phyloP scores from a whole-genome alignment of 495 filamentous ascomycete genomes.

The Elasticomyces elasticus region DNA sequence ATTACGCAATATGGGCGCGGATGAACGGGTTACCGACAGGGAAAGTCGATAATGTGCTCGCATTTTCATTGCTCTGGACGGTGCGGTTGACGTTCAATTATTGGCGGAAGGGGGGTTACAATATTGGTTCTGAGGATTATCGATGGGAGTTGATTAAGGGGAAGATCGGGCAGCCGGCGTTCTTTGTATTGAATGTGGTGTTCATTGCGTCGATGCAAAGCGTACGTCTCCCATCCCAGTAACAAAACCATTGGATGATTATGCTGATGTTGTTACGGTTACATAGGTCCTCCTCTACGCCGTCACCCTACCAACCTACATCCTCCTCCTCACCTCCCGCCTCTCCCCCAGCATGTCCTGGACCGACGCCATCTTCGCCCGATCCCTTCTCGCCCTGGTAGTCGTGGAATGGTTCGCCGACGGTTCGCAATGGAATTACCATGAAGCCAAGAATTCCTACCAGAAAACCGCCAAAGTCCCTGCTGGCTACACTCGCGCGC shows the following conservation, averaged over 20 bases:
- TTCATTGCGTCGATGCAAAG: constrained; percentile 86
- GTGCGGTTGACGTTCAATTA: constrained; percentile 95
- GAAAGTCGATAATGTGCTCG: constrained; percentile 61
- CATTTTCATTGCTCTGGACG: constrained; percentile 69
- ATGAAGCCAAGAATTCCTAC: constrained; percentile 69
- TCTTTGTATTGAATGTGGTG: constrained; percentile 73
- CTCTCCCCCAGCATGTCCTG: constrained; percentile 33
- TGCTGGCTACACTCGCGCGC: constrained; percentile 49
- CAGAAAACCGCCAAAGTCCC: constrained; percentile 60
- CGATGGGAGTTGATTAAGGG: constrained; percentile 59
- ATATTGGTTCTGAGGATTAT: constrained; percentile 84
- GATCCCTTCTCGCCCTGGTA: constrained; percentile 57
- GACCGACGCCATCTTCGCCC: constrained; percentile 59
- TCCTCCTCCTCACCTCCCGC: constrained; percentile 54
- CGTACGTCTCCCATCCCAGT: constrained; percentile 36
- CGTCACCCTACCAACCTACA: constrained; percentile 73
- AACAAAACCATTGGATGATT: neutral
- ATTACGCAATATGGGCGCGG: constrained; percentile 74
- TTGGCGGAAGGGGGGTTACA: constrained; percentile 90
- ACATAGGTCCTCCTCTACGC: constrained; percentile 51
- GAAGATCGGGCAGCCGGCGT: constrained; percentile 44
- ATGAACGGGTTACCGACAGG: constrained; percentile 59
- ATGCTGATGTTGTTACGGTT: neutral
- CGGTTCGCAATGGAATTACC: constrained; percentile 89
- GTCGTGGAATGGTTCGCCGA: constrained; percentile 74